Base-by-base conservation (phyloP, 805 yeast species). In the Lipomyces yamadae region DNA sequence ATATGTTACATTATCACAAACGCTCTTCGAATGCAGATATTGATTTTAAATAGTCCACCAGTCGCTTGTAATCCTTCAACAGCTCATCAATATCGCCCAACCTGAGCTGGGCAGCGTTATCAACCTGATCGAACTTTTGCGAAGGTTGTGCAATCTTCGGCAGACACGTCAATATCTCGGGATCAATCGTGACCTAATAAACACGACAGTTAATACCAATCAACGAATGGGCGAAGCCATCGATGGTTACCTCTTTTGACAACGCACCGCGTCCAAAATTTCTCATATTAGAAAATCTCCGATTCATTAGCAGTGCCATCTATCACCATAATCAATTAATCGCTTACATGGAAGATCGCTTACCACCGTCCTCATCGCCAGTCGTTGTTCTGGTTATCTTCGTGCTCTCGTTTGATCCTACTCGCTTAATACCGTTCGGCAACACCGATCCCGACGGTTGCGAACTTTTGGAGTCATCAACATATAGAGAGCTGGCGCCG, bases 51-150 rank as follows among this genome's bases (percentile, higher is more conserved):
- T 73, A 71, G 42, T 68, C 69, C 4, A 78, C 81, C 45, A 80
- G 72, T 11, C 80, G 74, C 55, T 75, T 75, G 68, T 80, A 80
- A 63, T 80, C 83, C 4, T 69, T 62, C 54, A 78, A 74, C 33
- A 80, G 73, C 32, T 69, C 74, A 42, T 72, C 72, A 18, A 80
- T 73, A 29, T 81, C 82, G 1, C 74, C 73, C 18, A 78, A 52
- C n/a, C 76, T 76, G 29, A 80, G 71, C 32, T 73, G 63, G 30
- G 75, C 78, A 10, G 76, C 72, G 32, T 76, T 76, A 1, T 62
- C 53, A 10, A 65, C 3, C 6, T 15, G 35, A 10, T 35, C 54
- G 37, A 62, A 62, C 42, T 62, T 56, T n/a, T 48, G 39, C 33
- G 61, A 39, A n/a, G 70, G 66, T 24, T 54, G 32, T 4, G 64